Percentiles rank a stretch among this genome's conserved stretches.
phyloP scores from a whole-genome alignment of 2,329 filamentous ascomycete species.

The Daldinia sp. region DNA sequence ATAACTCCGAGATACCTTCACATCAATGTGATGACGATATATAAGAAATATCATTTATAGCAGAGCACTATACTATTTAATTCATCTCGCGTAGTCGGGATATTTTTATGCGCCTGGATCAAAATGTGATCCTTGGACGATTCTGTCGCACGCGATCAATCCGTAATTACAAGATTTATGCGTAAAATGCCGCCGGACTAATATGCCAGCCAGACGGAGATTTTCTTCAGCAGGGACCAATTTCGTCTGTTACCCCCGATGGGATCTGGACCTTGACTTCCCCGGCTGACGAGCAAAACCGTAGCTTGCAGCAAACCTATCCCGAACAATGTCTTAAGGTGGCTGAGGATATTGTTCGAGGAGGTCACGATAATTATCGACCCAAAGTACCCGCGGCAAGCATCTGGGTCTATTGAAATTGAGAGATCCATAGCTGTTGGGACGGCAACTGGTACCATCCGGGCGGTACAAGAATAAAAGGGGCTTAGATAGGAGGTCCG shows the following conservation, averaged over 20 bases:
- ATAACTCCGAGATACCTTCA: constrained; percentile 34
- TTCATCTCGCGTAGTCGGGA: constrained; percentile 53
- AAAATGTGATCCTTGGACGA: constrained; percentile 48
- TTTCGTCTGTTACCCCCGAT: constrained; percentile 39
- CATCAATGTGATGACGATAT: constrained; percentile 35
- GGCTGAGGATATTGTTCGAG: constrained; percentile 14
- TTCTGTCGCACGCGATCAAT: constrained; percentile 46
- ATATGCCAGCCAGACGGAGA: constrained; percentile 48
- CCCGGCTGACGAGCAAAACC: constrained; percentile 32
- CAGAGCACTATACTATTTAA: constrained; percentile 17
- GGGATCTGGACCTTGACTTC: constrained; percentile 38
- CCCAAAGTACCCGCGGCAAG: constrained; percentile 14
- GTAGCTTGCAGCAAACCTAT: constrained; percentile 14
- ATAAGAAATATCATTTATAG: constrained; percentile 7
- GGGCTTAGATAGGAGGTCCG: constrained; percentile 36
- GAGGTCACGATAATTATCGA: constrained; percentile 13
- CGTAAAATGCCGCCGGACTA: constrained; percentile 47
- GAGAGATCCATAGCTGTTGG: constrained; percentile 34
- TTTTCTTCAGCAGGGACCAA: constrained; percentile 45
- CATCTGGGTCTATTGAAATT: constrained; percentile 30
- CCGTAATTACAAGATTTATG: constrained; percentile 50
- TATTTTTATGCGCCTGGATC: constrained; percentile 52
- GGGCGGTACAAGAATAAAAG: constrained; percentile 38
- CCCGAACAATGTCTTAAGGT: constrained; percentile 6
- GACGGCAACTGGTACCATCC: constrained; percentile 37